These are phyloP conservation scores for Bruguiera sexangula DNA, from an alignment of 345 rosid genomes.

Conservation along the genomic window DNA sequence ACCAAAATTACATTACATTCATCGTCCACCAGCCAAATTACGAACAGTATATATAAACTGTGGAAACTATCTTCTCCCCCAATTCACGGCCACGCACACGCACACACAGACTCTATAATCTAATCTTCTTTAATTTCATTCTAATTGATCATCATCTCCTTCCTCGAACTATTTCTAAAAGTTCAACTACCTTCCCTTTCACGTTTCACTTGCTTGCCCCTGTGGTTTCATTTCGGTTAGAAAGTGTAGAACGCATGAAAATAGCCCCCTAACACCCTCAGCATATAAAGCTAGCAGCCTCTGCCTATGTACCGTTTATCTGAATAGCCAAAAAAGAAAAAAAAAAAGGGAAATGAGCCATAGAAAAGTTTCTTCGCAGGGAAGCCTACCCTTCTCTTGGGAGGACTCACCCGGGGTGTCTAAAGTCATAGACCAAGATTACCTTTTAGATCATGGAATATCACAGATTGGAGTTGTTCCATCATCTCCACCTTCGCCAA, in stretches of 20 bases:
- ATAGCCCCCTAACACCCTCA: background rate
- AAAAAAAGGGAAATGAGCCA: constrained; percentile 21
- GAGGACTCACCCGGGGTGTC: constrained; percentile 62
- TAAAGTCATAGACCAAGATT: constrained; percentile 24
- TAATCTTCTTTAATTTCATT: constrained; percentile 8
- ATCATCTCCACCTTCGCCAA: constrained; percentile 1
- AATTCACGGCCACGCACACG: background rate
- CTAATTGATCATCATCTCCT: constrained; percentile 21
- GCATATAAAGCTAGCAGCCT: background rate
- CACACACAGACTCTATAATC: background rate
- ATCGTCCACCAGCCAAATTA: no score
- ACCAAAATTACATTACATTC: no score
- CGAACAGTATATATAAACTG: no score
- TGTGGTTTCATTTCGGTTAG: constrained; percentile 29
- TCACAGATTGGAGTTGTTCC: background rate
- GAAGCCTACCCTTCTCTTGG: constrained; percentile 71
- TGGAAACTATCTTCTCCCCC: background rate
- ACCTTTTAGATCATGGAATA: constrained; percentile 12
- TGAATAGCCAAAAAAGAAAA: no score
- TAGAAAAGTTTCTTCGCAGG: constrained; percentile 45
- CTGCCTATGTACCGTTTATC: no score
- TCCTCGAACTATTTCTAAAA: constrained; percentile 20
- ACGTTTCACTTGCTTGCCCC: constrained; percentile 38
- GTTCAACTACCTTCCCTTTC: constrained; percentile 22
- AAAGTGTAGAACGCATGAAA: constrained; percentile 30